phyloP scores from a whole-genome alignment of 768 basidiomycete species.

The Candolleomyces eurysporus region DNA sequence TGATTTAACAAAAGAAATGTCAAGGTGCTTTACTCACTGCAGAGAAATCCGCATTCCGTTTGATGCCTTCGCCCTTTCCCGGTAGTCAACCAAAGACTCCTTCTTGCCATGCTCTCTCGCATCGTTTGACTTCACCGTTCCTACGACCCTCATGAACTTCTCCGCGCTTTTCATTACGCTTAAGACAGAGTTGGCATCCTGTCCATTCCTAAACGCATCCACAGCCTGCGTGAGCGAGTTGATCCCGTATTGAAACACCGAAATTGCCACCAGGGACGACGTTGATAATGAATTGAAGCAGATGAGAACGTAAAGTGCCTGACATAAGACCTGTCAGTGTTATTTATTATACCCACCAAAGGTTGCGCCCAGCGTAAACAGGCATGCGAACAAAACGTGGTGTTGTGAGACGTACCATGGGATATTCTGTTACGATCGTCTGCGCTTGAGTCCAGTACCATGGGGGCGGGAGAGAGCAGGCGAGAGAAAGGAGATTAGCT shows the following conservation, averaged over 20 bases:
- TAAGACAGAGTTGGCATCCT: slow-evolving; percentile 8
- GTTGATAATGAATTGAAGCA: slow-evolving; percentile 21
- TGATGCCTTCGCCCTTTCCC: not conserved
- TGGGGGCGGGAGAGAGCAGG: slow-evolving; percentile 27
- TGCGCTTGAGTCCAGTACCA: slow-evolving; percentile 37
- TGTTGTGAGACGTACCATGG: slow-evolving; percentile 27
- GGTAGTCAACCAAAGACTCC: not conserved
- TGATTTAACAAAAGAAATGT: not conserved
- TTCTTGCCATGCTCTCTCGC: not conserved
- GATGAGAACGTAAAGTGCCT: slow-evolving; percentile 23
- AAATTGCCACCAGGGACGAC: slow-evolving; percentile 30
- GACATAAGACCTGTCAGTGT: not conserved
- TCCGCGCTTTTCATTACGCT: slow-evolving; percentile 15
- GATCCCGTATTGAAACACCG: slow-evolving; percentile 28
- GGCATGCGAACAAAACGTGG: not conserved
- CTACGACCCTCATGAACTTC: slow-evolving; percentile 12
- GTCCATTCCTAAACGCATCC: not conserved
- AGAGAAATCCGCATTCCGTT: slow-evolving; percentile 24
- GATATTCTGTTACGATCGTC: slow-evolving; percentile 27
- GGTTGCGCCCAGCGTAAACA: not conserved
- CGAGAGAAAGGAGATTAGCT: slow-evolving; percentile 26
- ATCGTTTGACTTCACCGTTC: not conserved
- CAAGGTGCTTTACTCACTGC: slow-evolving; percentile 11
- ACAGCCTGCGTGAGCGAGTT: not conserved
- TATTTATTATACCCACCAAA: not conserved